A percentile compares a stretch with the other conserved stretches of the same genome.
Evolutionary conservation across 1,139 yeast genomes (phyloP).

Genomic region (Yamadazyma songkhlaensis): DNA sequence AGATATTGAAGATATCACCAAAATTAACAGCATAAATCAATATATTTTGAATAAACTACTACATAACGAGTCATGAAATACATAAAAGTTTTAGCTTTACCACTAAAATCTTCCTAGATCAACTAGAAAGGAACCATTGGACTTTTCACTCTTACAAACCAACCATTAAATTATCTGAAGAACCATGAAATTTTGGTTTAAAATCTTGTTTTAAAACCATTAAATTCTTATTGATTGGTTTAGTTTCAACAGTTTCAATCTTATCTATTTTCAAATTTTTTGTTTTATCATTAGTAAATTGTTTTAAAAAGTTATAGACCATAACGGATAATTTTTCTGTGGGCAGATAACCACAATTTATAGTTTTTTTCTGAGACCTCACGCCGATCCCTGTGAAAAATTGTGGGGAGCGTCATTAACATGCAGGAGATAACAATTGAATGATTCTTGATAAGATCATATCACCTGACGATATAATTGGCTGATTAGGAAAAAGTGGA

Average conservation of each 20-base stretch:
- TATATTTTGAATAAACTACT: conserved; percentile 7
- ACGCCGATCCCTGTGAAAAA: background rate
- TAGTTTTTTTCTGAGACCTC: background rate
- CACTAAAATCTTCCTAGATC: no score
- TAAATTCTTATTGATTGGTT: conserved; percentile 12
- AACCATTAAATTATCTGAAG: conserved; percentile 28
- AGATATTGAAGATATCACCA: conserved; percentile 4
- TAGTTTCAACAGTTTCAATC: background rate
- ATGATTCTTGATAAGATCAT: background rate
- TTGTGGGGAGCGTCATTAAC: conserved; percentile 6
- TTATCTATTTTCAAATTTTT: background rate
- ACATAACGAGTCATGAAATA: background rate
- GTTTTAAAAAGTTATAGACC: conserved; percentile 14
- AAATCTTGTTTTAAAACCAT: conserved; percentile 12
- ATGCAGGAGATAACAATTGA: conserved; percentile 2
- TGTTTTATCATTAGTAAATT: conserved; percentile 5
- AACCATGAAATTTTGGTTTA: conserved; percentile 14
- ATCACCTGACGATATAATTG: no score
- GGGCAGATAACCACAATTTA: background rate
- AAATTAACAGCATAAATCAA: conserved; percentile 1
- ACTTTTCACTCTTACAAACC: conserved; percentile 20
- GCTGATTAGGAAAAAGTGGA: background rate
- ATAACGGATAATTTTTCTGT: conserved; percentile 4
- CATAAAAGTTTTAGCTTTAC: background rate
- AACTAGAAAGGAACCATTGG: no score